Conservation (phyloP, 139 green algal genomes). For the Tetradesmus lagerheimii region DNA sequence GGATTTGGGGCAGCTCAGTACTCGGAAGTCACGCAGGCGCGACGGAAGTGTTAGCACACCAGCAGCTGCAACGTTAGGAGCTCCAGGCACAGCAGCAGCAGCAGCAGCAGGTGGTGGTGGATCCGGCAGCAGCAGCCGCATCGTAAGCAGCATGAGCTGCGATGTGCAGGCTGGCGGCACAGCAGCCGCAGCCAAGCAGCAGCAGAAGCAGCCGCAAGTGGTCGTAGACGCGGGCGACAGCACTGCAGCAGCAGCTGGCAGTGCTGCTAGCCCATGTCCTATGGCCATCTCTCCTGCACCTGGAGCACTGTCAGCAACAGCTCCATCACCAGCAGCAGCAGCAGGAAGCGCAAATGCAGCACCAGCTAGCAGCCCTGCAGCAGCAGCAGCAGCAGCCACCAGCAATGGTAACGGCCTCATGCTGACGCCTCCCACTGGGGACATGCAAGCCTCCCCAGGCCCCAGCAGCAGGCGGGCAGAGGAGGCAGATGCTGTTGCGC, state of each 20-base stretch:
- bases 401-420: background rate
- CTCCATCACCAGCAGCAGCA: background rate
- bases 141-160: slow-evolving; percentile 35
- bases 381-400: background rate
- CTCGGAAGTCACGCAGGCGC: slow-evolving; percentile 47
- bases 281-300: slow-evolving; percentile 14
- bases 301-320: background rate
- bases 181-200: background rate
- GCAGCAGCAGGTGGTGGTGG: background rate
- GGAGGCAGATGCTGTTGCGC: slow-evolving; percentile 57
- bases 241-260: slow-evolving; percentile 7
- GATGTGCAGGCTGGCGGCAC: slow-evolving; percentile 6
- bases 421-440: background rate
- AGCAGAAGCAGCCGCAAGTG: background rate
- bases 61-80: background rate
- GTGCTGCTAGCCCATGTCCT: background rate
- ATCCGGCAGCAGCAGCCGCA: slow-evolving; percentile 20
- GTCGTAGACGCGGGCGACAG: background rate
- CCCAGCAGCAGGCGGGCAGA: slow-evolving; percentile 45
- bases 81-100: background rate
- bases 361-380: background rate
- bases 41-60: background rate
- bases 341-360: background rate
- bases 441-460: background rate
- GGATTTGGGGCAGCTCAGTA: slow-evolving; percentile 49